These are phyloP conservation scores for Chaetomiaceae sp. DNA, from an alignment of 2,329 filamentous ascomycete species.

Conservation along the genomic window DNA sequence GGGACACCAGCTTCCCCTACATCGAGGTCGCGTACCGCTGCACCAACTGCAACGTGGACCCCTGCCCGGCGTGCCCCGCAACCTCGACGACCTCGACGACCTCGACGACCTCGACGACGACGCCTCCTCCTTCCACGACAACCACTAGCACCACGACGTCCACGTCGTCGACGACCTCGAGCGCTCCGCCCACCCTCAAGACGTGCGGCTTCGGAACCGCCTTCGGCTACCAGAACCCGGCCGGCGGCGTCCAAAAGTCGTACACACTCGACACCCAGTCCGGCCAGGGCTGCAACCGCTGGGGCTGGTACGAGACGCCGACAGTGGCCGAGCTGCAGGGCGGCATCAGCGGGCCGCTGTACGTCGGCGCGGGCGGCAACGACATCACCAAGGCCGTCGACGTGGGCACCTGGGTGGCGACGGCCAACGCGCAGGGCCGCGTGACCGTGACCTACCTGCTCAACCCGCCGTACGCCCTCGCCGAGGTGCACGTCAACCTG, in stretches of 20 bases:
- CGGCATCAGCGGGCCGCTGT: slow-evolving; percentile 17
- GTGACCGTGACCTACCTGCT: slow-evolving; percentile 21
- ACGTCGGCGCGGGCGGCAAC: slow-evolving; percentile 23
- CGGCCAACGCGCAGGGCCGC: slow-evolving; percentile 11
- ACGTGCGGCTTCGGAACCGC: slow-evolving; percentile 17
- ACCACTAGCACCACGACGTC: too few species aligned
- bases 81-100: too few species aligned
- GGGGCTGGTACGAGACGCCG: slow-evolving; percentile 21
- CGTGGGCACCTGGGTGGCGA: slow-evolving; percentile 20
- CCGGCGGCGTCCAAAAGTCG: slow-evolving; percentile 8
- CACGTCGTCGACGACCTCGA: too few species aligned
- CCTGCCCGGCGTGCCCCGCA: too few species aligned
- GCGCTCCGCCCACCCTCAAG: too few species aligned
- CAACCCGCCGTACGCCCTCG: slow-evolving; percentile 10
- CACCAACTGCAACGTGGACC: slow-evolving; percentile 18
- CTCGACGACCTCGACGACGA: too few species aligned
- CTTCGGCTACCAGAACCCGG: slow-evolving; percentile 22
- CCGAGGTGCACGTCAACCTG: slow-evolving; percentile 21
- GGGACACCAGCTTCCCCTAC: slow-evolving; percentile 3
- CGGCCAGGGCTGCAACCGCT: slow-evolving; percentile 22
- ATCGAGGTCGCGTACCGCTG: slow-evolving; percentile 17
- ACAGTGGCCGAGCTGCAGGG: slow-evolving; percentile 17
- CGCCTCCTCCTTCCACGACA: too few species aligned
- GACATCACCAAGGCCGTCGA: slow-evolving; percentile 20
- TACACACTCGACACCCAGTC: slow-evolving; percentile 16